Evolutionary conservation across 1,139 yeast genomes (phyloP).

Genomic region (Scheffersomyces titani): DNA sequence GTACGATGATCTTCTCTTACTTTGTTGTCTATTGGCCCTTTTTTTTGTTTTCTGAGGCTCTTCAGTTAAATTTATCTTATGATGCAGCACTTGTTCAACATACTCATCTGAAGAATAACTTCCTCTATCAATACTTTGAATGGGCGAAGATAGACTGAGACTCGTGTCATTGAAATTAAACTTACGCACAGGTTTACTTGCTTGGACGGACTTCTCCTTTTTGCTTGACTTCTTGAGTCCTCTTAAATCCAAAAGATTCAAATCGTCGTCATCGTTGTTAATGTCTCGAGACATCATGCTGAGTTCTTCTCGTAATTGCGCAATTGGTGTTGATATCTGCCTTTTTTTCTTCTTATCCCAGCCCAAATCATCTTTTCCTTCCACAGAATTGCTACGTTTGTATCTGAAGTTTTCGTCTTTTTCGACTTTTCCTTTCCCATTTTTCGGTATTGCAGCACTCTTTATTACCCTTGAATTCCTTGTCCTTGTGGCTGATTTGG

Average conservation of each 20-base stretch:
- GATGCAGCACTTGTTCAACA: constrained; percentile 34
- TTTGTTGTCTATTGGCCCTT: constrained; percentile 3
- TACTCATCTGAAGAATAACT: constrained; percentile 23
- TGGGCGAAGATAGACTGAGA: constrained; percentile 27
- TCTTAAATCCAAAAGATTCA: constrained; percentile 7
- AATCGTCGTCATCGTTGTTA: constrained; percentile 8
- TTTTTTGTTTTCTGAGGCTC: constrained; percentile 27
- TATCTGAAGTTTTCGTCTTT: constrained; percentile 49
- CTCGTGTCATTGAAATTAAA: constrained; percentile 14
- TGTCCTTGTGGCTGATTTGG: not conserved
- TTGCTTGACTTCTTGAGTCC: constrained; percentile 1
- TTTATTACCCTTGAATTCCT: not conserved
- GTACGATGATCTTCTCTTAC: constrained; percentile 50
- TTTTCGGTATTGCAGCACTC: not conserved
- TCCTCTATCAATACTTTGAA: constrained; percentile 8
- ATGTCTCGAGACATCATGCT: constrained; percentile 7
- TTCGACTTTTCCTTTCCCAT: no score
- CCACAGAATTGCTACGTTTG: constrained; percentile 30
- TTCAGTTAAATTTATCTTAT: constrained; percentile 24
- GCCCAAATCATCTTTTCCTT: constrained; percentile 12
- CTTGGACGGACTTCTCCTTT: not conserved
- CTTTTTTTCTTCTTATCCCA: constrained; percentile 14
- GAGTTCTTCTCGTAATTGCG: constrained; percentile 26
- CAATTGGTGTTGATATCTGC: constrained; percentile 27
- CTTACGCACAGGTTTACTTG: not conserved